Base-by-base conservation (phyloP, 495 filamentous ascomycete genomes). In the Neurospora africana region DNA sequence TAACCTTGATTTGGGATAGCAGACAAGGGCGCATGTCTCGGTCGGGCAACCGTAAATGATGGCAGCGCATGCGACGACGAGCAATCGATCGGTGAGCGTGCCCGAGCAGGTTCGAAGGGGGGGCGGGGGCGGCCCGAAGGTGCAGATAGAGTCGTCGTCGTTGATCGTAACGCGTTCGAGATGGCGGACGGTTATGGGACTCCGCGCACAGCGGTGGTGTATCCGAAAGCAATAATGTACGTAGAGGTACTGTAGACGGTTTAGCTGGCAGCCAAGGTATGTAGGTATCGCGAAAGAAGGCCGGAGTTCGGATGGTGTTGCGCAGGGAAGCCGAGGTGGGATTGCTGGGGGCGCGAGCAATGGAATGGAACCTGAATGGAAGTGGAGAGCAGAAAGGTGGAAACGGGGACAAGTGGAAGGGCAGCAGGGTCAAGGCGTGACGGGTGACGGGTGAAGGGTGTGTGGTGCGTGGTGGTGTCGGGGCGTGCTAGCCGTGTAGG, bases 11-110 rank as follows among this genome's bases (percentile, higher is more conserved):
- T 69, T 74, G 58, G 75, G 43, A 73, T 71, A 68, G 44, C 36
- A 69, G 72, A 75, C 76, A 71, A 77, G 75, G 70, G 79, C 75
- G 72, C 80, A 81, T 81, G 72, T 79, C 80, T 76, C 75, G 70
- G 68, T 75, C 69, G 61, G 61, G 21, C 73, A 43, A 67, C 41
- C 61, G 76, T 69, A 71, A 71, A 53, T 23, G 58, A 67, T 73
- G 72, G 70, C 69, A 61, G 47, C 68, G 72, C 71, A 77, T 76
- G 71, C 72, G 65, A 73, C 72, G 61, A 41, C 39, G 65, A 35
- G 13, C 11, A 15, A 30, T 19, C n/a, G 4, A 23, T 35, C 37
- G 71, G 41, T 43, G 67, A 65, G 53, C 53, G 53, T 65, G 53
- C 23, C 53, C 53, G 53, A 61, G 15, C 23, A 37, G 53, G 38